Evolutionary conservation across 202 grass and related monocot genomes (phyloP).

Genomic region (Saccharum hybrid): DNA sequence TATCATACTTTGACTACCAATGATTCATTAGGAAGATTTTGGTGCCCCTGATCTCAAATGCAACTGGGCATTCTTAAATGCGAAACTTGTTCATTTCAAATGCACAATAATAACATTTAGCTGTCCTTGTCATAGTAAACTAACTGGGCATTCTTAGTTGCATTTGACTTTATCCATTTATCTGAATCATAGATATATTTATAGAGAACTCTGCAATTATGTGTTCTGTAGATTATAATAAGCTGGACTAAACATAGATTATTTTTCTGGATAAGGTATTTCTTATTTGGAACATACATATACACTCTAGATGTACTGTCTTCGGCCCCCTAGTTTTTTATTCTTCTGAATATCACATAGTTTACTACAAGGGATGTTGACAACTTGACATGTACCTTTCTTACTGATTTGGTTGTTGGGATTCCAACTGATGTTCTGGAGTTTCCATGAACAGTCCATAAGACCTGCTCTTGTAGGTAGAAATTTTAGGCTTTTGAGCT

Average conservation of each 20-base stretch:
- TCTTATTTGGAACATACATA: not conserved
- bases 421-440: constrained; percentile 11
- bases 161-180: too few relatives aligned
- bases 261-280: not conserved
- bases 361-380: not conserved
- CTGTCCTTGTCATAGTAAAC: too few relatives aligned
- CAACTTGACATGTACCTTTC: not conserved
- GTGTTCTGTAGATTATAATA: not conserved
- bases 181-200: not conserved
- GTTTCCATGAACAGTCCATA: not conserved
- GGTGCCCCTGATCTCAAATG: too few relatives aligned
- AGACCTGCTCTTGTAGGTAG: constrained; percentile 22
- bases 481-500: constrained; percentile 28
- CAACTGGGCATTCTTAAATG: too few relatives aligned
- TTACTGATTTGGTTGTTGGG: constrained; percentile 11
- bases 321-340: not conserved
- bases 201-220: not conserved
- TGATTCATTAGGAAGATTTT: constrained; percentile 1
- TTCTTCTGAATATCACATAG: constrained; percentile 35
- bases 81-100: too few relatives aligned
- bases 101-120: too few relatives aligned
- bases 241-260: not conserved
- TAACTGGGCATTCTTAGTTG: too few relatives aligned
- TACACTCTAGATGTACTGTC: not conserved
- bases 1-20: not conserved